Evolutionary conservation across 2,329 filamentous ascomycete species (phyloP), one percentile per base, ranked within the genome.

Genomic region (Curvularia eragrostidis): DNA sequence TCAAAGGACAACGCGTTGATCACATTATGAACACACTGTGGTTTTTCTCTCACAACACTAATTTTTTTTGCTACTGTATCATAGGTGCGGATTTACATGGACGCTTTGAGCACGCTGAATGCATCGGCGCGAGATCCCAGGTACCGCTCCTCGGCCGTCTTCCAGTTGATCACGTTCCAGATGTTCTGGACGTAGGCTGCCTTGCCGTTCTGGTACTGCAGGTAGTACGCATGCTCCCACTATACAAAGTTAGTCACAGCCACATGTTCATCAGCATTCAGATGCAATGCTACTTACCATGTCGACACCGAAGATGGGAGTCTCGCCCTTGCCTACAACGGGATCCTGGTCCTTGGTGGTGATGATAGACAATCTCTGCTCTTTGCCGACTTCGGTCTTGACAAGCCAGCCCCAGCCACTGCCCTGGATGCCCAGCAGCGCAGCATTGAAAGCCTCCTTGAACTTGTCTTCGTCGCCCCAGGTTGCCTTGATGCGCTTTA

Each of bases 211-310:
- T 89, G 81, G 67, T 92, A 93, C 85, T 91, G 91, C 18, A 96
- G 79, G 73, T 96, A 96, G 74, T 96, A 96, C 0, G 92, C 92
- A 80, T 96, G 92, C 80, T 96, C 92, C 92, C 91, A 96, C 56
- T 55, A 5, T 3, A 30, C 4, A 15, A 41, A 5, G 34, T 54
- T n/a, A 54, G 43, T 21, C n/a, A 21, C 7, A 28, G 3, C 5
- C 38, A 18, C 18, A 34, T 21, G 12, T 8, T 36, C 12, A 8
- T 7, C 4, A 9, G 9, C 13, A 5, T 43, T 5, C 39, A 43
- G 15, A n/a, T 1, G 43, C n/a, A 32, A 19, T 18, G 42, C 9
- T 6, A 36, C 52, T 19, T 47, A 55, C 51, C 86, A 96, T 94
- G 75, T 96, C 92, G 2, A 96, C 83, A 0, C 91, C 91, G 41